Evolutionary conservation across 495 filamentous ascomycete genomes (phyloP), one percentile per base, ranked within the genome.

Genomic region (Choiromyces venosus): DNA sequence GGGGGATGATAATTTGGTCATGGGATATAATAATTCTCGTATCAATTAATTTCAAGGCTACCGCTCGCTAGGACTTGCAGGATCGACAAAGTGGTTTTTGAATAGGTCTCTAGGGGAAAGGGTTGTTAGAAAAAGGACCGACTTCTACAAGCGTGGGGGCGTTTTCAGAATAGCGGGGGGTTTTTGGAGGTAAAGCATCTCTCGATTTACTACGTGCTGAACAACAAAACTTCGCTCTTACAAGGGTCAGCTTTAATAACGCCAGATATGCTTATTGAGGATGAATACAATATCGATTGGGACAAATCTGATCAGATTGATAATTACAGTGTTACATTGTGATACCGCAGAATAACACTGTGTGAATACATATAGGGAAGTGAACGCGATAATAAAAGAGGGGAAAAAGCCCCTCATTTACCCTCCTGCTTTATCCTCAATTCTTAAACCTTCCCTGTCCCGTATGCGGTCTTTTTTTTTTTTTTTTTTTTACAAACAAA

Each of bases 321-420:
- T 7, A 33, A 61, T 61, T 16, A 33, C 52, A 9, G 25, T 33
- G 12, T 61, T 33, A 29, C 52, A 12, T 25, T 16, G 52, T 16
- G 52, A 14, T 61, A 61, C 33, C 52, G 25, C 25, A 14, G 52
- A 1, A 61, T 61, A 33, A 29, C 12, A 5, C 52, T 61, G 52
- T 61, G 52, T 16, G 52, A 29, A 5, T 33, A 33, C 52, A 52
- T 33, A 12, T 25, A 61, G 25, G 52, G 52, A 33, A 29, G 52
- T 61, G 52, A 29, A 12, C 52, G 52, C 25, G 52, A 61, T 61
- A 61, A 61, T 61, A 61, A 61, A 61, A 61, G 52, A 61, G 52
- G 52, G 52, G 52, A 61, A 61, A 61, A 25, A 33, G 52, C 52
- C 25, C 52, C 52, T 33, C 52, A 61, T 61, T 61, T 61, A 16